Evolutionary conservation across 495 filamentous ascomycete genomes (phyloP).

Genomic region (Neurospora pannonica): DNA sequence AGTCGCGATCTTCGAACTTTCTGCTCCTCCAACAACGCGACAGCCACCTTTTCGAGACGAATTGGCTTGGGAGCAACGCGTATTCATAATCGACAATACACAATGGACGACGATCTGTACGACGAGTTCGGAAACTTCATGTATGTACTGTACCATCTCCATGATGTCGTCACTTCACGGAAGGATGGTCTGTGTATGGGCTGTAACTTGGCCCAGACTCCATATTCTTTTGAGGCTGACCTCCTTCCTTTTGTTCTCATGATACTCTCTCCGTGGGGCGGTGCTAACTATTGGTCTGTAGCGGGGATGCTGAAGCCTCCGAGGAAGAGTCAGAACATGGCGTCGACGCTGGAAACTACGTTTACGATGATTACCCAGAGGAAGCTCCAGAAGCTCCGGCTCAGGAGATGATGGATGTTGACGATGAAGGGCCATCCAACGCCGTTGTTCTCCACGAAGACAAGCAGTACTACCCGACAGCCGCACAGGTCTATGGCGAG

Average conservation of each 20-base stretch:
- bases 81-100: constrained; percentile 6
- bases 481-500: constrained; percentile 85
- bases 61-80: neutral
- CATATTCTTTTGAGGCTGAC: neutral
- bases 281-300: constrained; percentile 21
- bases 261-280: neutral
- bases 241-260: neutral
- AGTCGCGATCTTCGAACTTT: neutral
- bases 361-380: constrained; percentile 65
- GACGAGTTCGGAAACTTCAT: constrained; percentile 33
- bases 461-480: constrained; percentile 98
- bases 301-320: constrained; percentile 74
- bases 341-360: constrained; percentile 65
- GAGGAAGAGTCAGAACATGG: constrained; percentile 75
- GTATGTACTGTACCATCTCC: constrained; percentile 4
- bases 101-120: constrained; percentile 29
- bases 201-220: neutral
- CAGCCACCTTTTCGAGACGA: neutral
- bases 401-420: constrained; percentile 90
- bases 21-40: neutral
- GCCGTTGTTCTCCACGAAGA: constrained; percentile 96
- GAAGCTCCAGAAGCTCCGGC: constrained; percentile 52
- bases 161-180: neutral
- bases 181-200: neutral
- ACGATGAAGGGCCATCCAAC: constrained; percentile 90